These are phyloP conservation scores for Magnusiomyces fungicola DNA, from an alignment of 1,139 yeast genomes.

Conservation along the genomic window DNA sequence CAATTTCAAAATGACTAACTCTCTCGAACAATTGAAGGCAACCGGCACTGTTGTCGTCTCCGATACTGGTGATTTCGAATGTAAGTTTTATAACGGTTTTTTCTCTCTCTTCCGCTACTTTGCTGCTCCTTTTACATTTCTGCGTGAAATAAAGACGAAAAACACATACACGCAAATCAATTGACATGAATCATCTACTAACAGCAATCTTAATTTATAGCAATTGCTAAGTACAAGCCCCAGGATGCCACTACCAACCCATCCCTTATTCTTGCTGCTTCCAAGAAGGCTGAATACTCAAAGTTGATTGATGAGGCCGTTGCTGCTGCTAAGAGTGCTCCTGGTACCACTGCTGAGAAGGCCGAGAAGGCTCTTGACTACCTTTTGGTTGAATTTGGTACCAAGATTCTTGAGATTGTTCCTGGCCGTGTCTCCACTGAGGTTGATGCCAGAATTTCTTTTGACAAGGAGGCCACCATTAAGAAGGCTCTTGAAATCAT, in stretches of 20 bases:
- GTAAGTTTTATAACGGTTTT: slow-evolving; percentile 32
- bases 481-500: slow-evolving; percentile 87
- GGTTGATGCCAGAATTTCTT: slow-evolving; percentile 96
- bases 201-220: too few species aligned
- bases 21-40: slow-evolving; percentile 89
- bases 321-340: slow-evolving; percentile 61
- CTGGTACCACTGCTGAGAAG: slow-evolving; percentile 49
- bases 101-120: too few species aligned
- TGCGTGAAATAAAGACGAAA: too few species aligned
- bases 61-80: slow-evolving; percentile 98
- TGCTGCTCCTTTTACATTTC: too few species aligned
- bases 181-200: too few species aligned
- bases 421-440: slow-evolving; percentile 99
- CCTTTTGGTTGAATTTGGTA: slow-evolving; percentile 92
- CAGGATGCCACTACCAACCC: slow-evolving; percentile 99
- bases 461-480: slow-evolving; percentile 88
- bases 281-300: slow-evolving; percentile 86
- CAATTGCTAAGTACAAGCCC: slow-evolving; percentile 95
- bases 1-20: slow-evolving; percentile 41
- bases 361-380: slow-evolving; percentile 80
- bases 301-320: slow-evolving; percentile 86
- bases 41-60: slow-evolving; percentile 95
- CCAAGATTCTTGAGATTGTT: slow-evolving; percentile 84
- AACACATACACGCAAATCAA: too few species aligned
- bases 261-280: slow-evolving; percentile 91